Base-by-base conservation (phyloP, 805 yeast species). In the Candida sphagnicola region DNA sequence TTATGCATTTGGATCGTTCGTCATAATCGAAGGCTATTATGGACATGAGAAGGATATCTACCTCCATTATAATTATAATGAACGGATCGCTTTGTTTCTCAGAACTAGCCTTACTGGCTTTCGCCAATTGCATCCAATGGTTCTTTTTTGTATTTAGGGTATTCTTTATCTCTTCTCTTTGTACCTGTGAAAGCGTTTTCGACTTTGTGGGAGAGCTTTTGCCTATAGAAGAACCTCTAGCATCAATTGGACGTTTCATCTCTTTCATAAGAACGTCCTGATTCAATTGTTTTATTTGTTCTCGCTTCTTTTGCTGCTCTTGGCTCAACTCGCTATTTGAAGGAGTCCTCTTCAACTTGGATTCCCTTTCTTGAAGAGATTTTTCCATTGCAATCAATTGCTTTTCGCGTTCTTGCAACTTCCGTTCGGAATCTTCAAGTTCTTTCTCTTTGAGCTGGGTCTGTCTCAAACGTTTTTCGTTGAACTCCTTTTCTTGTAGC, bases 1-100 rank as follows among this genome's bases (percentile, higher is more conserved):
- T 44, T 2, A 56, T 41, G 8, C 49, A 39, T 43, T 59, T 61
- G 37, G 58, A 51, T 28, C 56, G 48, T 28, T 63, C 68, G 39
- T 63, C 67, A 34, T 48, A 59, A 38, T 60, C 63, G 40, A 50
- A 54, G 0, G 65, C 44, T 2, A 62, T 50, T 39, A 58, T 50
- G 36, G 46, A 49, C 23, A 58, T 31, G 15, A 62, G 43, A 12
- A 64, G 28, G 3, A 60, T 46, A 38, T 64, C 70, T 5, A 62
- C 40, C 21, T 50, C 49, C 8, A 60, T 49, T 4, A 61, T 45
- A 8, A 61, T 36, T 5, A 55, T 43, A 4, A 51, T 16, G 2
- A 59, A 44, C 30, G 46, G 56, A 38, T 42, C 57, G n/a, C 43
- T 49, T 44, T 30, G 41, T 4, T 12, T 15, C 5, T 41, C 44